Percentiles rank a stretch among this genome's conserved stretches.
phyloP scores from a whole-genome alignment of 192 early-diverging fungal genomes.

The Coemansia reversa region DNA sequence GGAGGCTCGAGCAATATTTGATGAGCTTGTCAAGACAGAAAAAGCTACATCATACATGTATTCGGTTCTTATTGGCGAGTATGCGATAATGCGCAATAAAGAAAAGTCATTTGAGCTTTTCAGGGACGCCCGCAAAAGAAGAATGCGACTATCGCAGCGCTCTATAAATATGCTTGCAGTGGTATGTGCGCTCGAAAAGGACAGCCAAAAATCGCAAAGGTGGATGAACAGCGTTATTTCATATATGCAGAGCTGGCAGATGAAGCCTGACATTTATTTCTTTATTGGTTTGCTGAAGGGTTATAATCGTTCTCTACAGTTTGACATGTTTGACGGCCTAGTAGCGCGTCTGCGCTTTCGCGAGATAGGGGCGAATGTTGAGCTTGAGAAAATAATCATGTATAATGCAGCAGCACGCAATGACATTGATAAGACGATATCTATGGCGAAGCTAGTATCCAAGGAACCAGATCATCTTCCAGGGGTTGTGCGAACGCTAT shows the following conservation, averaged over 20 bases:
- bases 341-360: constrained; percentile 18
- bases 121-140: constrained; percentile 14
- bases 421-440: background rate
- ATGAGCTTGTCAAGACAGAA: constrained; percentile 15
- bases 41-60: constrained; percentile 19
- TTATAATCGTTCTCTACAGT: constrained; percentile 28
- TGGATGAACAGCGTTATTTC: constrained; percentile 20
- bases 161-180: constrained; percentile 19
- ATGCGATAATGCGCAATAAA: constrained; percentile 20
- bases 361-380: constrained; percentile 2
- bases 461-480: constrained; percentile 1
- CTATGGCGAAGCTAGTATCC: constrained; percentile 14
- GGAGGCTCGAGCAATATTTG: constrained; percentile 33
- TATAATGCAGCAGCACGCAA: constrained; percentile 23
- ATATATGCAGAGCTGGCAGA: constrained; percentile 37
- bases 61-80: constrained; percentile 22
- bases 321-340: constrained; percentile 42
- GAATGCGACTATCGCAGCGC: background rate
- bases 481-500: constrained; percentile 16
- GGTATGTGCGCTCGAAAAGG: constrained; percentile 16
- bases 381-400: constrained; percentile 22
- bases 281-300: constrained; percentile 33
- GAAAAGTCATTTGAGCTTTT: constrained; percentile 33
- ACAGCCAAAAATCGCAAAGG: constrained; percentile 8
- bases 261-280: constrained; percentile 16